These are phyloP conservation scores for Botrytis medusae DNA, from an alignment of 2,329 filamentous ascomycete genomes.

Conservation along the genomic window DNA sequence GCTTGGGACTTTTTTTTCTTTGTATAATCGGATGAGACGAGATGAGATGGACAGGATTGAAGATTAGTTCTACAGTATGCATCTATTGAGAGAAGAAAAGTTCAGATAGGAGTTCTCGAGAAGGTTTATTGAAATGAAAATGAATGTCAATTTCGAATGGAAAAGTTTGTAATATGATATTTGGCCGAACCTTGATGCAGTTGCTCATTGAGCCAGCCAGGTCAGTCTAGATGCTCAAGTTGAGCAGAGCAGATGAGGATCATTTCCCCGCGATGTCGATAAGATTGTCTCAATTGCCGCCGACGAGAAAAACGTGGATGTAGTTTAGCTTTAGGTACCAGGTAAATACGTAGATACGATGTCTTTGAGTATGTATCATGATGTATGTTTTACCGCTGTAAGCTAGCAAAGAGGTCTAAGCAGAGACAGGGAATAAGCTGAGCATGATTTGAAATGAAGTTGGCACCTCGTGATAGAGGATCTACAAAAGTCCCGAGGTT, in stretches of 20 bases:
- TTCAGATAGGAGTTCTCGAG: not conserved
- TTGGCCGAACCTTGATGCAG: not conserved
- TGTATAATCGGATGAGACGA: not conserved
- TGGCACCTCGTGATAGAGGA: constrained; percentile 2
- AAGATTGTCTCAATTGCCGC: constrained; percentile 18
- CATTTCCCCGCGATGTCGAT: constrained; percentile 17
- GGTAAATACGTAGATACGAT: not conserved
- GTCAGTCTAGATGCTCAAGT: constrained; percentile 6
- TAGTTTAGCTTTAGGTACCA: not conserved
- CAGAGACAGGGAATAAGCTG: not conserved
- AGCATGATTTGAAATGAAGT: constrained; percentile 8
- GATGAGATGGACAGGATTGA: not conserved
- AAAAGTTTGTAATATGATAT: not conserved
- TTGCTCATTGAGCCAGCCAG: not conserved
- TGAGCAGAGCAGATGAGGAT: constrained; percentile 8
- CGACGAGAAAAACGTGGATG: constrained; percentile 9
- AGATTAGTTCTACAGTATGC: not conserved
- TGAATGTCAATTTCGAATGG: not conserved
- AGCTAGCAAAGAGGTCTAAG: not conserved
- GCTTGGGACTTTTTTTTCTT: not conserved
- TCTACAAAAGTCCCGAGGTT: constrained; percentile 6
- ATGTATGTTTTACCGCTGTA: not conserved
- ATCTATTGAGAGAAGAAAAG: not conserved
- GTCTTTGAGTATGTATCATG: constrained; percentile 1
- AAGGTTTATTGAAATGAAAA: not conserved